Conservation (phyloP, 768 basidiomycete genomes). For the Ramaria rubella region DNA sequence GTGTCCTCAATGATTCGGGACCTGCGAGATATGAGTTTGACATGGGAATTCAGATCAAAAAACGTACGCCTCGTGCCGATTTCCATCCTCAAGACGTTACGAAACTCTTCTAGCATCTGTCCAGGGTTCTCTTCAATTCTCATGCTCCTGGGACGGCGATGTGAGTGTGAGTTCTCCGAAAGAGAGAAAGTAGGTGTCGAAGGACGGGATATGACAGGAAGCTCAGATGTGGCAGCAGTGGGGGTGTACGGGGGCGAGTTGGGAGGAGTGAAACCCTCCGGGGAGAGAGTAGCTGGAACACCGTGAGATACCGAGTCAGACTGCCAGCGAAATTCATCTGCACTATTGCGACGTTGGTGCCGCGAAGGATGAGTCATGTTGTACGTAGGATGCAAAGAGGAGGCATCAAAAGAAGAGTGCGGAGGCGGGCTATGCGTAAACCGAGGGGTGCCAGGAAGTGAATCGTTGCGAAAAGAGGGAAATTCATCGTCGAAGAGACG, state of each 20-base stretch:
- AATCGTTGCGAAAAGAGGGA: background rate
- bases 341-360: conserved; percentile 1
- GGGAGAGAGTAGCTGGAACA: background rate
- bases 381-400: background rate
- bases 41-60: conserved; percentile 13
- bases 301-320: background rate
- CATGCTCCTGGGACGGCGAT: background rate
- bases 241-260: conserved; percentile 7
- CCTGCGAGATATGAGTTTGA: conserved; percentile 20
- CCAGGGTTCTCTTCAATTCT: conserved; percentile 19
- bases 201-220: conserved; percentile 4
- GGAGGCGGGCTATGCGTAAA: conserved; percentile 14
- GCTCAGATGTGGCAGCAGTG: background rate
- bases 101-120: conserved; percentile 35
- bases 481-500: conserved; percentile 30
- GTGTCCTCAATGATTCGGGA: conserved; percentile 12
- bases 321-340: background rate
- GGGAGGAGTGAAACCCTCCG: background rate
- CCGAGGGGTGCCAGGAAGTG: background rate
- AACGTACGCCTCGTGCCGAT: conserved; percentile 19
- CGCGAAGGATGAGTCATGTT: background rate
- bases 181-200: background rate
- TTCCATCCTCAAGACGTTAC: conserved; percentile 29
- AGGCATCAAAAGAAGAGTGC: background rate
- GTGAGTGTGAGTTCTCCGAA: background rate